These are phyloP conservation scores for Saccharomycopsis vini DNA, from an alignment of 805 yeast species.

Conservation along the genomic window DNA sequence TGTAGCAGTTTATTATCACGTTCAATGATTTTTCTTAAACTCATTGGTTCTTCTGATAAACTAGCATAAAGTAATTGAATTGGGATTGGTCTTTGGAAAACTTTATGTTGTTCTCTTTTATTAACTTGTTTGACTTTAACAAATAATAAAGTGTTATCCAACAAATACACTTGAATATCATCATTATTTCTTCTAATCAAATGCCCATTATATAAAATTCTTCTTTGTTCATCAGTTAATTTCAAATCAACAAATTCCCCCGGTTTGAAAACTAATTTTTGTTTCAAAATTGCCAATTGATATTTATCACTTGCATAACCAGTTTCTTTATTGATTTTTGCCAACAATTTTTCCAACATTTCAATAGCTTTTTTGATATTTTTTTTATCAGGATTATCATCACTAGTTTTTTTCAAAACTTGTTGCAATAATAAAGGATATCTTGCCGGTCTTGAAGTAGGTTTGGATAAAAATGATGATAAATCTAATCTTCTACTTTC, in stretches of 20 bases:
- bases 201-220: conserved; percentile 69
- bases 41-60: conserved; percentile 71
- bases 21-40: conserved; percentile 34
- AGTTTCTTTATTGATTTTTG: conserved; percentile 71
- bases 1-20: conserved; percentile 23
- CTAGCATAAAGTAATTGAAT: conserved; percentile 66
- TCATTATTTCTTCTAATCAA: conserved; percentile 69
- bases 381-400: conserved; percentile 64
- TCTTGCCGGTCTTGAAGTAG: conserved; percentile 92
- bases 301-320: conserved; percentile 93
- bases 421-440: conserved; percentile 80
- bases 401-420: conserved; percentile 71
- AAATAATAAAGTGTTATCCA: conserved; percentile 82
- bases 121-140: conserved; percentile 80
- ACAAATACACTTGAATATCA: conserved; percentile 74
- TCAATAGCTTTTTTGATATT: conserved; percentile 66
- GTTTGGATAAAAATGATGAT: conserved; percentile 87
- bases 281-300: conserved; percentile 78
- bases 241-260: conserved; percentile 84
- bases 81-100: conserved; percentile 82
- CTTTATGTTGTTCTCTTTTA: conserved; percentile 85
- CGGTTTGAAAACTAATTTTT: conserved; percentile 68
- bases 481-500: conserved; percentile 86
- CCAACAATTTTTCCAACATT: conserved; percentile 64
- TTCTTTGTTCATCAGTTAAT: conserved; percentile 71